A percentile compares a stretch with the other conserved stretches of the same genome.
Conservation (phyloP, 345 rosid genomes). For the Brassica cretica region DNA sequence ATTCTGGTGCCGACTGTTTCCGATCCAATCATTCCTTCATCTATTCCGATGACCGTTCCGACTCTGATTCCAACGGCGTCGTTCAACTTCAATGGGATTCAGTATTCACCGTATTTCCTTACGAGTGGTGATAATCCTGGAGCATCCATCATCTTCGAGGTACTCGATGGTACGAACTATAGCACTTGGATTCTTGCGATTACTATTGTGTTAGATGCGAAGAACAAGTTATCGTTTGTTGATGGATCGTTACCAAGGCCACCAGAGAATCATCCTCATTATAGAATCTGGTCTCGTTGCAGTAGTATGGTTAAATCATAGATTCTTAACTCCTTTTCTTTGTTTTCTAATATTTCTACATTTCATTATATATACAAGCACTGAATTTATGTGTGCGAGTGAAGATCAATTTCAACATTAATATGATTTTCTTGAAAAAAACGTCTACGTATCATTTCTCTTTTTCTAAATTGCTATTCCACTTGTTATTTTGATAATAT, state of each 20-base stretch:
- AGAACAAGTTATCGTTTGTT: background rate
- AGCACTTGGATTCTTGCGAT: background rate
- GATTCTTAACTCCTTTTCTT: conserved; percentile 12
- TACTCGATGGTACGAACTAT: background rate
- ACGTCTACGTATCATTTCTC: too few relatives aligned
- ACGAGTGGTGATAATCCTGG: background rate
- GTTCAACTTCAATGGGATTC: background rate
- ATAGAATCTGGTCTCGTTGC: background rate
- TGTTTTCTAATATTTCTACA: background rate
- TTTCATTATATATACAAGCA: background rate
- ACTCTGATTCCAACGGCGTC: background rate
- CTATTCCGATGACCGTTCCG: background rate
- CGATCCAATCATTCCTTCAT: background rate
- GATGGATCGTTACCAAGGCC: background rate
- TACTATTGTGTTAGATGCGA: background rate
- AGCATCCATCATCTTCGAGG: background rate
- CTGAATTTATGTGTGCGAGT: background rate
- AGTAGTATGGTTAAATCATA: background rate
- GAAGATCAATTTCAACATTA: background rate
- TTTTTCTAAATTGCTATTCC: too few relatives aligned
- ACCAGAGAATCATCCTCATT: background rate
- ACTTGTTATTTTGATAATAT: too few relatives aligned
- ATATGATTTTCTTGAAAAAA: background rate
- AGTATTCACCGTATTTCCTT: background rate
- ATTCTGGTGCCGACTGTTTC: background rate